Evolutionary conservation across 2,329 filamentous ascomycete genomes (phyloP), one percentile per base, ranked within the genome.

Genomic region (Hymenoscyphus fraxineus): DNA sequence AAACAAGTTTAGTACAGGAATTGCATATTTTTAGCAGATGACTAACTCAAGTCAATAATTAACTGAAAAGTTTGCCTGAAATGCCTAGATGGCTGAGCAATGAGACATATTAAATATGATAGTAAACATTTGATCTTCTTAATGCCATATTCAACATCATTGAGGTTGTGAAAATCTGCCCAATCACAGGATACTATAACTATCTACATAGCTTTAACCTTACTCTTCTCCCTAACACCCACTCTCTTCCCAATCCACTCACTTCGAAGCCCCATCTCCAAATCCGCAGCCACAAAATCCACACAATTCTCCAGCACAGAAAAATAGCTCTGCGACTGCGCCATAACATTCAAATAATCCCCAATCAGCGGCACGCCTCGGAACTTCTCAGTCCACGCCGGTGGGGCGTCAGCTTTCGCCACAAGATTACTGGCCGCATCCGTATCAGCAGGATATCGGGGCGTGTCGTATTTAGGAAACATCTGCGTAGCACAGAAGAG

Each of bases 211-310:
- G 9, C 19, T n/a, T 61, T 32, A 60, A 58, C 59, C 63, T 67
- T 64, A 65, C 57, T 59, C 57, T 64, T 64, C 51, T 69, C 65
- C 56, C 65, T 78, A 35, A 78, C 64, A 31, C 76, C 76, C 1
- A 79, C 78, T 19, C 69, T 73, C 59, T 66, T 70, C 40, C 77
- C 76, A 62, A 72, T 70, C 72, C 75, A 79, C 51, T 68, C 67
- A 31, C 72, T 73, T 41, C 73, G 68, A 10, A 57, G 58, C 1
- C 58, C 60, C 44, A 41, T 71, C 64, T 74, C 75, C 55, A 80
- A 70, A 70, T 80, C 78, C 57, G 67, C 71, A 15, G 78, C 77
- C 55, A 80, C 74, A 59, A 80, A 78, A n/a, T 79, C 78, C 2
- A 78, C 78, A 62, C 76, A 75, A 64, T 77, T 75, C 65, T 80